Evolutionary conservation across 208 protist species (phyloP).

Genomic region (Trypanosoma lewisi): DNA sequence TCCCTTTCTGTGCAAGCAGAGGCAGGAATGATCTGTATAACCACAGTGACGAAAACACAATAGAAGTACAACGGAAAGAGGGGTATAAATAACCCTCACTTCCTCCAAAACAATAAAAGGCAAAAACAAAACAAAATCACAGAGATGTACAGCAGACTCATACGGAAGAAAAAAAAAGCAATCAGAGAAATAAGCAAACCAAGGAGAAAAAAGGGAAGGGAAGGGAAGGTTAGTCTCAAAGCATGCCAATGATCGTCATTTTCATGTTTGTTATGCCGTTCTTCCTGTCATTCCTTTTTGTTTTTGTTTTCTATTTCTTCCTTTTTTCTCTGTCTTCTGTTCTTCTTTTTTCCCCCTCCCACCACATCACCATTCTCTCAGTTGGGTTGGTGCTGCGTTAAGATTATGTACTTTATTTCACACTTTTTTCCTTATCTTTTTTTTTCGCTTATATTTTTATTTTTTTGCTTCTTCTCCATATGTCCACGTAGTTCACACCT

Average conservation of each 20-base stretch:
- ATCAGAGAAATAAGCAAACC: slow-evolving; percentile 18
- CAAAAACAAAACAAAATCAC: slow-evolving; percentile 2
- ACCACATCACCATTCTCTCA: neutral
- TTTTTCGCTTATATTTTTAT: too few relatives aligned
- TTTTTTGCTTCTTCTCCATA: neutral
- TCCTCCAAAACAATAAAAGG: slow-evolving; percentile 1
- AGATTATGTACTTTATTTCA: too few relatives aligned
- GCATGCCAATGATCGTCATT: too few relatives aligned
- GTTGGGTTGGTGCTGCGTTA: too few relatives aligned
- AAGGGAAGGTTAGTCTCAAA: neutral
- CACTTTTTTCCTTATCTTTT: too few relatives aligned
- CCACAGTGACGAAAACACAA: too few relatives aligned
- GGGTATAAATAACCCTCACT: too few relatives aligned
- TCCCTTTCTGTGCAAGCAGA: too few relatives aligned
- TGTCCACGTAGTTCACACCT: neutral
- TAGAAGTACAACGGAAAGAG: too few relatives aligned
- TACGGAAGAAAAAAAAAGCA: slow-evolving; percentile 13
- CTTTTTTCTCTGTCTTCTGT: neutral
- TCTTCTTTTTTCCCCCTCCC: neutral
- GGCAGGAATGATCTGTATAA: too few relatives aligned
- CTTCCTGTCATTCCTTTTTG: neutral
- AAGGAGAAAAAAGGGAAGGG: slow-evolving; percentile 8
- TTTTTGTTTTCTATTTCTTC: neutral
- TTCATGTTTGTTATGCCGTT: too few relatives aligned
- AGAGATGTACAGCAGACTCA: neutral